Base-by-base conservation (phyloP, 306 rosid genomes). In the Cicer bijugum region DNA sequence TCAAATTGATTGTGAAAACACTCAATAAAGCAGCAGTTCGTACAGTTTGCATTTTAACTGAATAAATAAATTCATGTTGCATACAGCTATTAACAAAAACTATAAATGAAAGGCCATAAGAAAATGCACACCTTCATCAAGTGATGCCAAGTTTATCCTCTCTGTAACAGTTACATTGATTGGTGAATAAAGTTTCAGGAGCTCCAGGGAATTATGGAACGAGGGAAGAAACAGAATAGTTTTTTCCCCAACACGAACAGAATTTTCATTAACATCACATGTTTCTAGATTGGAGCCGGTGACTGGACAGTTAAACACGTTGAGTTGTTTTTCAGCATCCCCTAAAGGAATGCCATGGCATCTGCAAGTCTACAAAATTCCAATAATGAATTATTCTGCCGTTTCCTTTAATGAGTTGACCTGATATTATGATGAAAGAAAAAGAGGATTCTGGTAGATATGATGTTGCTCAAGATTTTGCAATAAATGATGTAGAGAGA, bases 261-360 rank as follows among this genome's bases (percentile, higher is more conserved):
- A 84, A 61, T 81, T 81, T 82, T 82, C 79, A 39, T 77, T 75
- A 72, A 88, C 82, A 71, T 84, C 83, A 81, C 58, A 37, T 63
- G 81, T 65, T 75, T 74, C 89, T 55, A 89, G 85, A 81, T 69
- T 74, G 87, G 60, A 12, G 72, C 89, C 89, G 38, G 91, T 87
- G 78, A 82, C 84, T 9, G 90, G 83, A 68, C 91, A 91, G 74
- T 82, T 77, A 78, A 69, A 44, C 74, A 74, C 71, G 68, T 64
- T 77, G 48, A 20, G 45, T 6, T 44, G 76, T 51, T 71, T 81
- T 76, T 59, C 74, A 67, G 68, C 81, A 65, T 82, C 84, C 50
- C 60, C 89, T 70, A 87, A 66, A 15, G 83, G 84, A 75, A 82
- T 81, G n/a, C 89, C 94, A 67, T 88, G 97, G 69, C 92, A 88